Evolutionary conservation across 129 eudicot genomes (phyloP).

Genomic region (Helianthus tuberosus): DNA sequence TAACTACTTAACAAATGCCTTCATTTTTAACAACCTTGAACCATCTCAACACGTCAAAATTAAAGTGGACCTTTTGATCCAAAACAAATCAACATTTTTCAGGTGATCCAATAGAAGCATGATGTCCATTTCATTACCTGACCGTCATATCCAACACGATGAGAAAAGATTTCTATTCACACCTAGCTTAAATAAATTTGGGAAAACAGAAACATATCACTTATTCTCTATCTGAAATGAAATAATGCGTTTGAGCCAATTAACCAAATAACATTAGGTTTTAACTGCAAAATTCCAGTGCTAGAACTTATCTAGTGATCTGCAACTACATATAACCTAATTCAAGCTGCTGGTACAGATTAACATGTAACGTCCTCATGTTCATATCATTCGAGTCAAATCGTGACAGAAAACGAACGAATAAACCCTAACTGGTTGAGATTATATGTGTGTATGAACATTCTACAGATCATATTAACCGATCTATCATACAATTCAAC

Average conservation of each 20-base stretch:
- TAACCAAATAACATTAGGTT: background rate
- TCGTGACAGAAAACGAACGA: background rate
- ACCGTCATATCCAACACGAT: background rate
- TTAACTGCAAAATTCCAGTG: background rate
- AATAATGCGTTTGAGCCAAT: constrained; percentile 13
- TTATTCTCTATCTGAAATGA: constrained; percentile 10
- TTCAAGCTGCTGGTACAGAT: background rate
- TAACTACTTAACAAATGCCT: constrained; percentile 3
- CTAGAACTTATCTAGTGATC: constrained; percentile 15
- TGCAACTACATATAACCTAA: constrained; percentile 34
- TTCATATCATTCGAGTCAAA: constrained; percentile 8
- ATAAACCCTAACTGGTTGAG: constrained; percentile 14
- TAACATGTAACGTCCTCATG: background rate
- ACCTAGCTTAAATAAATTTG: background rate
- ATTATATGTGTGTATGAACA: too few species aligned
- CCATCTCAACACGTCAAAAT: background rate
- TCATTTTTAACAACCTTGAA: background rate
- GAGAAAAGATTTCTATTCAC: background rate
- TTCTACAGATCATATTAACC: too few species aligned
- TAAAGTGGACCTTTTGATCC: background rate
- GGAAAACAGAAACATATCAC: background rate
- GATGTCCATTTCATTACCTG: background rate
- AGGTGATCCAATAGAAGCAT: background rate
- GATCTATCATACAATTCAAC: too few species aligned
- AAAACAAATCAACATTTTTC: constrained; percentile 2